Base-by-base conservation (phyloP, 108 stramenopile genomes). In the Hondaea fermentalgiana region DNA sequence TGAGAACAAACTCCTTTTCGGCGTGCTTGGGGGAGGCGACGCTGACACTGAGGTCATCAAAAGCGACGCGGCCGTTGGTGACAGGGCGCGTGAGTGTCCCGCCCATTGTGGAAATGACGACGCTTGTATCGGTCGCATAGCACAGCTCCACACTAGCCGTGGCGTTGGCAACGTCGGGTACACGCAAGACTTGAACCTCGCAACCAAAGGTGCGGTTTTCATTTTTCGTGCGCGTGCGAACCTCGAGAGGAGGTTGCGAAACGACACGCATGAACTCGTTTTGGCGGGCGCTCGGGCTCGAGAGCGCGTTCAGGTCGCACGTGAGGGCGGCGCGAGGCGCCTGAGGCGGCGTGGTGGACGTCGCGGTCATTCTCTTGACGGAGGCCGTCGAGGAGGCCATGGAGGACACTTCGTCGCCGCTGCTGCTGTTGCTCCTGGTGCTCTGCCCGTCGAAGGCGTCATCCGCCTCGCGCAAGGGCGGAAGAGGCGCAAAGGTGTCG, bases 151-250 rank as follows among this genome's bases (percentile, higher is more conserved):
- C 76, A 23, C 64, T 69, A 17, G 64, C 64, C 49, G 45, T 83
- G 17, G 51, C 76, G 76, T 53, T 83, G 45, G 49, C 45, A 23
- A 17, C n/a, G 28, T 83, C 76, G 14, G 76, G 23, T 6, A 53
- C n/a, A 3, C 49, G 45, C n/a, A 83, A 6, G 51, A 83, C 76
- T 45, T 83, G 76, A 23, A 83, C 51, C 49, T 47, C 45, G 76
- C 76, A 83, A 17, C 49, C 45, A 45, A 83, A 83, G 76, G 76
- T 83, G 76, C 76, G 76, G 76, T 83, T 83, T 45, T 83, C 76
- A 4, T 83, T 83, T 45, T 83, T 83, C 43, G 76, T 83, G 49
- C 76, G 45, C 45, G 76, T 83, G 25, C 76, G 45, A 6, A 83
- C 51, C 5, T 83, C 76, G 76, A 83, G 76, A 6, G 76, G 76